Percentiles rank a stretch among this genome's conserved stretches.
Conservation (phyloP, 106 monocot genomes). For the Dioscorea dumetorum region DNA sequence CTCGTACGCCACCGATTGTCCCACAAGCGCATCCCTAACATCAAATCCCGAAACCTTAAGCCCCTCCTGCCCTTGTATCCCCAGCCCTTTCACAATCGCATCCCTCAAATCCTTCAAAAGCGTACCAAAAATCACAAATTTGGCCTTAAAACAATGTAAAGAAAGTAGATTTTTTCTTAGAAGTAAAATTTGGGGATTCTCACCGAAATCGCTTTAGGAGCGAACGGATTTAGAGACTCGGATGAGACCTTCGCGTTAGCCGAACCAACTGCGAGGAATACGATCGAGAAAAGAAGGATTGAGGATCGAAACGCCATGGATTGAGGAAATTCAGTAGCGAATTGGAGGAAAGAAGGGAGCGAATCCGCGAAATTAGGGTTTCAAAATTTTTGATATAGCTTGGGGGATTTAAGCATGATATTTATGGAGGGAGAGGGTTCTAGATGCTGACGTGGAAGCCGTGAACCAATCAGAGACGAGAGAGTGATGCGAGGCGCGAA, state of each 20-base stretch:
- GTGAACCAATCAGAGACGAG: conserved; percentile 4
- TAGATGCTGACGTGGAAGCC: conserved; percentile 10
- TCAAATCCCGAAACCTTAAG: conserved; percentile 78
- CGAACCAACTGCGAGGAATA: conserved; percentile 16
- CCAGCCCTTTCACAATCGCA: conserved; percentile 57
- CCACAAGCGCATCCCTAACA: conserved; percentile 62
- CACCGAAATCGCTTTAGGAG: conserved; percentile 65
- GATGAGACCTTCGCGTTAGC: conserved; percentile 24
- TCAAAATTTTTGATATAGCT: background rate
- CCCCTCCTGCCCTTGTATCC: conserved; percentile 40
- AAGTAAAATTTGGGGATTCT: conserved; percentile 2
- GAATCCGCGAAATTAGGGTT: background rate
- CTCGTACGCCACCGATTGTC: conserved; percentile 79
- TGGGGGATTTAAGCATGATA: background rate
- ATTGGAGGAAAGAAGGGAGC: background rate
- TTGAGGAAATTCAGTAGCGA: background rate
- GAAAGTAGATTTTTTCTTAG: too few species aligned
- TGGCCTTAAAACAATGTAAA: too few species aligned
- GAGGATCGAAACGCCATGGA: conserved; percentile 32
- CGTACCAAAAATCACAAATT: background rate
- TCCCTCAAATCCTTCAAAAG: conserved; percentile 77
- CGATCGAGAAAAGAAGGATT: conserved; percentile 14
- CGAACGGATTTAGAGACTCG: conserved; percentile 25
- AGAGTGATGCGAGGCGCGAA: background rate
- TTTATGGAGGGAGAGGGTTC: background rate